phyloP scores from a whole-genome alignment of 768 basidiomycete genomes.

The Trametes gibbosa region DNA sequence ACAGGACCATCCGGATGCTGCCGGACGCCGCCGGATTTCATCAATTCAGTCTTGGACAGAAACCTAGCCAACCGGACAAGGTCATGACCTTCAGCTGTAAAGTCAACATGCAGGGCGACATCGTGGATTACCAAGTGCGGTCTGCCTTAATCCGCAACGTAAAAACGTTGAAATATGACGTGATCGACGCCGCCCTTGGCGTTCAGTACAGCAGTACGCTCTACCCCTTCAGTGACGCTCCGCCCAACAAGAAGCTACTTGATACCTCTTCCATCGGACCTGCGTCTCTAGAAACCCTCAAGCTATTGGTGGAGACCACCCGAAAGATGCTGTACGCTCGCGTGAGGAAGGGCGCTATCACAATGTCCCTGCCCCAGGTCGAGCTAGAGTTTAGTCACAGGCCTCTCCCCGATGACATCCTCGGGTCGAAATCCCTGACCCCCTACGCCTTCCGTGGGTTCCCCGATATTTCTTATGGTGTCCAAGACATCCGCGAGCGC shows the following conservation, averaged over 20 bases:
- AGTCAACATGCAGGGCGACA: slow-evolving; percentile 56
- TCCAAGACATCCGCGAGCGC: slow-evolving; percentile 30
- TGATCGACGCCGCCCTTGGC: slow-evolving; percentile 55
- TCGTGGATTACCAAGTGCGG: slow-evolving; percentile 66
- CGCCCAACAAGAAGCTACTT: not conserved
- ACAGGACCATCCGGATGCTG: slow-evolving; percentile 71
- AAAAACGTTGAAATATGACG: slow-evolving; percentile 59
- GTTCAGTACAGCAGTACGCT: not conserved
- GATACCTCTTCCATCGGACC: not conserved
- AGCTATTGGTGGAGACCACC: slow-evolving; percentile 30
- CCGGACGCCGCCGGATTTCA: slow-evolving; percentile 54
- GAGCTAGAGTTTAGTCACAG: slow-evolving; percentile 29
- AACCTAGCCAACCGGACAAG: slow-evolving; percentile 42
- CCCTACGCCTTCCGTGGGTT: slow-evolving; percentile 38
- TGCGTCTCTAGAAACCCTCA: slow-evolving; percentile 27
- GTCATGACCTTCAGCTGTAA: slow-evolving; percentile 82
- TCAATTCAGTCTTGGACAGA: slow-evolving; percentile 47
- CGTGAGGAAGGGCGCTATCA: slow-evolving; percentile 25
- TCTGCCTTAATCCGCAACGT: slow-evolving; percentile 76
- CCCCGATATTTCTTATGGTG: slow-evolving; percentile 47
- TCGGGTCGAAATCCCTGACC: not conserved
- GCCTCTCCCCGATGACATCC: slow-evolving; percentile 26
- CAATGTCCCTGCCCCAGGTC: slow-evolving; percentile 23
- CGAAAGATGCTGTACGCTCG: slow-evolving; percentile 8
- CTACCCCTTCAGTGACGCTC: slow-evolving; percentile 47